Base-by-base conservation (phyloP, 2,329 filamentous ascomycete species). In the Aureobasidium melanogenum region DNA sequence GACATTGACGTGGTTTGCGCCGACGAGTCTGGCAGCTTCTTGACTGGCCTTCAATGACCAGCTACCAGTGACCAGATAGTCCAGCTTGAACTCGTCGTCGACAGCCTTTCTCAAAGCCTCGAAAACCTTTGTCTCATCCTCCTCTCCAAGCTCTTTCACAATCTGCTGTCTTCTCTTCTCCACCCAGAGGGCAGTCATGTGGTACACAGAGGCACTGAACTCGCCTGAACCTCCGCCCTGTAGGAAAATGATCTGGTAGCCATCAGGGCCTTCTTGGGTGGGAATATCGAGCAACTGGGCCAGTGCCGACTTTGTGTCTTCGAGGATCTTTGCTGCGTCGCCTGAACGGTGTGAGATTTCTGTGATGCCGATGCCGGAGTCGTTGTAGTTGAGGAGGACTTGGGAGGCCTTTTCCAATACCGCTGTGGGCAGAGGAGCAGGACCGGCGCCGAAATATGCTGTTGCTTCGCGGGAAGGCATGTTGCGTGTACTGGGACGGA, bases 21-120 rank as follows among this genome's bases (percentile, higher is more conserved):
- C 92, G 2, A 96, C 73, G 10, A 97, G 79, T 59, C 91, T 82
- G 62, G 81, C 80, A 4, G 89, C 91, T 76, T 97, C 93, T 72
- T 91, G 87, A 38, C 85, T 87, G 14, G 92, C 92, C 77, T 97
- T 97, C 66, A 90, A 79, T 19, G 89, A 95, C 90, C 91, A 97
- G 59, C 87, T 85, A 59, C 93, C 93, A 3, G 93, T 97, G 59
- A 97, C 84, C 48, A 97, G 76, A 75, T 97, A 97, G 75, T 97
- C 93, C 46, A 95, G 73, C 61, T 83, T 78, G 55, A 87, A 80
- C 6, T 92, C 82, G 58, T 85, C 81, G 68, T 84, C 83, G 2
- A 60, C 56, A 14, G 56, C 56, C 46, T 60, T 60, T 64, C 82
- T 80, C 63, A 89, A 77, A 63, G 86, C 80, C 67, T 82, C 78